Evolutionary conservation across 176 grass and related monocot species (phyloP), one percentile per base, ranked within the genome.

Genomic region (Sorghum bicolor): DNA sequence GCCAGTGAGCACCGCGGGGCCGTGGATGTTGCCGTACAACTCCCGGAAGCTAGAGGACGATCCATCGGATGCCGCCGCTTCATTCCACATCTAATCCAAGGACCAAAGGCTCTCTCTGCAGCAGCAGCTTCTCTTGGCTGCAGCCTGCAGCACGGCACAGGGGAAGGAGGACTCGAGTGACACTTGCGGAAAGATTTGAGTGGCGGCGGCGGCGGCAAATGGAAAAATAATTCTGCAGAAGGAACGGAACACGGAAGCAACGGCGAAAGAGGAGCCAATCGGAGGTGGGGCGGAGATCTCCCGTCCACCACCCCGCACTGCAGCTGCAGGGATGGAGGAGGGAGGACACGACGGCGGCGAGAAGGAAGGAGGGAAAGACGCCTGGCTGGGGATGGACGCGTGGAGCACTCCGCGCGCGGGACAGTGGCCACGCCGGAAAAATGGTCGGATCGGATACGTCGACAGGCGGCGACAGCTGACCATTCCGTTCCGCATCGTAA

Each of bases 11-110:
- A 98, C 87, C 0, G 72, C 87, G 0, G 87, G 85, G 7, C 64
- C 52, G 81, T 93, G 93, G 45, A 93, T 65, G 75, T 83, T 86
- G 31, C 76, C 75, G 48, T 93, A 91, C n/a, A 86, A 2, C 77
- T 58, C 92, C 67, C 78, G 79, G 70, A 92, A 91, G 58, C 31
- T 89, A 69, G 92, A 91, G 16, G 81, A 68, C 47, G 65, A 16
- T 55, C 65, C 84, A 82, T 63, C 55, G 19, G 44, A 75, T 53
- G 61, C 82, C 90, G 93, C 88, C 53, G 36, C 31, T 38, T 67
- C 61, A 24, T 36, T 20, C 50, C 52, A 65, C 52, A 39, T 43
- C n/a, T 40, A 25, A 28, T 41, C n/a, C 67, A 25, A 8, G 24
- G 26, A 28, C 36, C n/a, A 60, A 25, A 8, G 24, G 26, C 5